These are phyloP conservation scores for Aegilops speltoides DNA, from an alignment of 176 grass and related monocot genomes.

Conservation along the genomic window DNA sequence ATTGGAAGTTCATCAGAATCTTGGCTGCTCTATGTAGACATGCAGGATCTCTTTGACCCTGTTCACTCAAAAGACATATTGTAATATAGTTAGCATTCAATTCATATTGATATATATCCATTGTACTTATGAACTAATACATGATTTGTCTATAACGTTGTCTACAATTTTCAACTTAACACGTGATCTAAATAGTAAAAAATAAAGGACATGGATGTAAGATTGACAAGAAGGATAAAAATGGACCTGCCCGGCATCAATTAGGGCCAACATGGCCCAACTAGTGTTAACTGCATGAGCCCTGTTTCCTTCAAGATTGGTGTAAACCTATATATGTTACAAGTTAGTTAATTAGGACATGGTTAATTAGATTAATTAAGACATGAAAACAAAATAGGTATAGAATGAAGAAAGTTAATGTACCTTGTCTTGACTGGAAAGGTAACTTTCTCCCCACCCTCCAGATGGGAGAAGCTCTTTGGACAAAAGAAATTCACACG, in stretches of 20 bases:
- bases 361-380: background rate
- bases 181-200: background rate
- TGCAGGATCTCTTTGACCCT: background rate
- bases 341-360: background rate
- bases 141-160: background rate
- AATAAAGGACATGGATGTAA: background rate
- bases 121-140: background rate
- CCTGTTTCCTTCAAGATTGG: constrained; percentile 67
- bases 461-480: constrained; percentile 31
- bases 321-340: constrained; percentile 59
- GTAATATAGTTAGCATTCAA: background rate
- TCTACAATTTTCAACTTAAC: background rate
- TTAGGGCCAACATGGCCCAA: constrained; percentile 84
- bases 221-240: background rate
- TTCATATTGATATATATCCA: background rate
- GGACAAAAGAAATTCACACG: constrained; percentile 57
- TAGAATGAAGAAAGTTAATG: background rate
- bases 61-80: background rate
- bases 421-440: constrained; percentile 71
- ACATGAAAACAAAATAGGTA: background rate
- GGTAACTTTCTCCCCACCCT: constrained; percentile 63
- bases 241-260: constrained; percentile 74
- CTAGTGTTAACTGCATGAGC: constrained; percentile 86
- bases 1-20: constrained; percentile 3
- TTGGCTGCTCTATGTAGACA: constrained; percentile 14